phyloP scores from a whole-genome alignment of 495 filamentous ascomycete species.

The Penicillium antarcticum region DNA sequence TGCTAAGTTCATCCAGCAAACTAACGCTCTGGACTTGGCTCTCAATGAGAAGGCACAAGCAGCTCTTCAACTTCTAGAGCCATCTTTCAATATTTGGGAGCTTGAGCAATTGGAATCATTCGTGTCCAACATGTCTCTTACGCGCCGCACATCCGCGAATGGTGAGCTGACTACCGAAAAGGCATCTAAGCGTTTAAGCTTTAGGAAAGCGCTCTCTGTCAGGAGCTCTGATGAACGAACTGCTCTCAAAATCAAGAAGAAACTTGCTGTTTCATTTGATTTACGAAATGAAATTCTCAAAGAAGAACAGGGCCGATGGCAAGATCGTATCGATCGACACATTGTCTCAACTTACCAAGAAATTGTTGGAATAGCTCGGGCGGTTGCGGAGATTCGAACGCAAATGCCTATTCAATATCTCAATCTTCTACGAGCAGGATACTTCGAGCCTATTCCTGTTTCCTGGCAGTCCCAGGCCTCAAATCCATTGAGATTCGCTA shows the following conservation, averaged over 20 bases:
- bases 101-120: slow-evolving; percentile 13
- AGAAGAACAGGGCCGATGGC: slow-evolving; percentile 44
- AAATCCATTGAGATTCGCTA: slow-evolving; percentile 44
- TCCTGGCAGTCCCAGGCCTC: slow-evolving; percentile 37
- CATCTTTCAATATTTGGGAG: slow-evolving; percentile 39
- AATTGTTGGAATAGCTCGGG: slow-evolving; percentile 36
- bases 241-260: slow-evolving; percentile 16
- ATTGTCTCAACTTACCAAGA: slow-evolving; percentile 41
- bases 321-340: slow-evolving; percentile 29
- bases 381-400: slow-evolving; percentile 37
- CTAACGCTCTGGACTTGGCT: slow-evolving; percentile 22
- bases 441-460: slow-evolving; percentile 48
- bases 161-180: slow-evolving; percentile 10
- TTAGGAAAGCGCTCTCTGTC: slow-evolving; percentile 35
- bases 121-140: slow-evolving; percentile 19
- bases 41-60: slow-evolving; percentile 37
- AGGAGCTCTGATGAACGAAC: slow-evolving; percentile 35
- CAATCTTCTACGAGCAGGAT: slow-evolving; percentile 45
- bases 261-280: not conserved
- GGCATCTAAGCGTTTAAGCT: slow-evolving; percentile 26
- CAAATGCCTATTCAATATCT: slow-evolving; percentile 40
- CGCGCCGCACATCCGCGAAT: slow-evolving; percentile 9
- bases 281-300: slow-evolving; percentile 34
- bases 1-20: slow-evolving; percentile 25
- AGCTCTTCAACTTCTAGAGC: slow-evolving; percentile 34